phyloP scores from a whole-genome alignment of 2,329 filamentous ascomycete species.

The Alternaria sp. region DNA sequence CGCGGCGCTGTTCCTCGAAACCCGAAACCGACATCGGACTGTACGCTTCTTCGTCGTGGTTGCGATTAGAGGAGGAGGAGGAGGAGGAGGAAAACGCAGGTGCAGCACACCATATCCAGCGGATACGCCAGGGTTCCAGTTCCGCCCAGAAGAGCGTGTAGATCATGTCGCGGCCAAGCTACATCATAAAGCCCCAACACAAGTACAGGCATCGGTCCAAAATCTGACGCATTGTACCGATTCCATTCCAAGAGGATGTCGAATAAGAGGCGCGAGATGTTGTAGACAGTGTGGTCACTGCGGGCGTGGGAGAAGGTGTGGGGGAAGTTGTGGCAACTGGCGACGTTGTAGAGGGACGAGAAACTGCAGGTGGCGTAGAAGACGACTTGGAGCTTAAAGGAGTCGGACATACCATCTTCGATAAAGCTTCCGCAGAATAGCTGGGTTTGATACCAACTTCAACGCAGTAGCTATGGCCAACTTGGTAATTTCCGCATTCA shows the following conservation, averaged over 20 bases:
- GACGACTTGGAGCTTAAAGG: not conserved
- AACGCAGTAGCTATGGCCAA: not conserved
- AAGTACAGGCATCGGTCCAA: too few species aligned
- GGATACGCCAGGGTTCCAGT: too few species aligned
- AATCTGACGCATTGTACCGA: not conserved
- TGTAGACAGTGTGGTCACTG: not conserved
- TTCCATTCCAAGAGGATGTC: not conserved
- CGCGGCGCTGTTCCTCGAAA: too few species aligned
- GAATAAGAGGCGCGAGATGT: not conserved
- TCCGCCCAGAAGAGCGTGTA: too few species aligned
- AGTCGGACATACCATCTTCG: not conserved
- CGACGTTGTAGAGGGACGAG: not conserved
- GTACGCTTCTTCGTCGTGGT: too few species aligned
- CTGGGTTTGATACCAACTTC: not conserved
- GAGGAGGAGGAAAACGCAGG: too few species aligned
- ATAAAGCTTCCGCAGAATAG: accelerated
- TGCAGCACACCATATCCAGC: too few species aligned
- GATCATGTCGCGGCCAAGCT: too few species aligned
- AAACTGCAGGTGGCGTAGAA: not conserved
- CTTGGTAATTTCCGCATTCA: not conserved
- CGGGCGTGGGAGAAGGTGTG: not conserved
- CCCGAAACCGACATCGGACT: too few species aligned
- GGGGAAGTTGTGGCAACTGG: not conserved
- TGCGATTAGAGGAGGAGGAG: too few species aligned
- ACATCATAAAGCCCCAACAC: too few species aligned